Evolutionary conservation across 2,329 filamentous ascomycete species (phyloP).

Genomic region (Phialophora expanda): DNA sequence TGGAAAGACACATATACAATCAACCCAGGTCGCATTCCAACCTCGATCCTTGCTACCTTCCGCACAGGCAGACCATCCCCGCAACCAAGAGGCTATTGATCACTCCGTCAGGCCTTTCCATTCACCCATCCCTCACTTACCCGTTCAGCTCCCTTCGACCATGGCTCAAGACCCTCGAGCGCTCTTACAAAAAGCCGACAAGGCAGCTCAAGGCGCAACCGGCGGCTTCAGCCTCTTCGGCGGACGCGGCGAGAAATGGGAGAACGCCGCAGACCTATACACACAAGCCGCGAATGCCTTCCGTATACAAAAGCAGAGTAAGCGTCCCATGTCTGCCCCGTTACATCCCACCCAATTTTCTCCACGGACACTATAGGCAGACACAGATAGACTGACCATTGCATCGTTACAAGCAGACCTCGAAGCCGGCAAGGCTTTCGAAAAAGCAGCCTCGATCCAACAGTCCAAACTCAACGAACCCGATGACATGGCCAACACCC

Average conservation of each 20-base stretch:
- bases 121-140: neutral
- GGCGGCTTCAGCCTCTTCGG: constrained; percentile 90
- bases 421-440: constrained; percentile 85
- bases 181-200: constrained; percentile 86
- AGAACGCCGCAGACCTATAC: constrained; percentile 86
- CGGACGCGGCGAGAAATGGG: constrained; percentile 83
- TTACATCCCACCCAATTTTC: neutral
- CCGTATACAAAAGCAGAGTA: constrained; percentile 83
- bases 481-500: constrained; percentile 86
- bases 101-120: neutral
- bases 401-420: constrained; percentile 63
- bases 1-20: constrained; percentile 2
- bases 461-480: constrained; percentile 82
- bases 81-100: neutral
- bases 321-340: constrained; percentile 38
- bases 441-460: constrained; percentile 83
- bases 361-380: neutral
- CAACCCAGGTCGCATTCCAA: neutral
- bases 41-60: neutral
- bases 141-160: constrained; percentile 34
- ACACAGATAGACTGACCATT: constrained; percentile 5
- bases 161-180: constrained; percentile 81
- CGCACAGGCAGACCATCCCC: neutral
- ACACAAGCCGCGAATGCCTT: constrained; percentile 90
- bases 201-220: constrained; percentile 73